Evolutionary conservation across 176 grass and related monocot genomes (phyloP), one percentile per base, ranked within the genome.

Genomic region (Hyparrhenia diplandra): DNA sequence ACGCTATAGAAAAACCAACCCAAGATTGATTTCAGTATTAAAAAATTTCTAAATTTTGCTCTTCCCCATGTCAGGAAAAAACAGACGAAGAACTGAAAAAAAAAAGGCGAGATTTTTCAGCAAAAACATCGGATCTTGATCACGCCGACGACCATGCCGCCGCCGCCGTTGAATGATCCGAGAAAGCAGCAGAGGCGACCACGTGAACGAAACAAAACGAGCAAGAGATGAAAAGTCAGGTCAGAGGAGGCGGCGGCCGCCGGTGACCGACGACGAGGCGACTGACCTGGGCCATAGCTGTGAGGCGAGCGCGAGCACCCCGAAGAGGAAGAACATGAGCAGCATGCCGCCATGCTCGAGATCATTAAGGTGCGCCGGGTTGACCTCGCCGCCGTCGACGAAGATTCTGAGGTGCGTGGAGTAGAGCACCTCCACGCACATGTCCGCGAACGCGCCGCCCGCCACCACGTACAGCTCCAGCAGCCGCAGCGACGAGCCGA

Each of bases 311-410:
- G 90, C 88, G 54, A 94, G 74, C 1, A 77, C 47, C 8, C 95
- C 95, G 51, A 89, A 89, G 84, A 98, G 85, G 83, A 94, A 94
- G 92, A 94, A 98, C 95, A 98, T 98, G 66, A 98, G 83, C 1
- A 98, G 95, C 95, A 98, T 98, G 7, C 90, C 92, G 4, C 89
- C 92, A 73, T 98, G 95, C 84, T 98, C 95, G 60, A 98, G 91
- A 76, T 98, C 92, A 71, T 94, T 98, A 78, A 98, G 89, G 69
- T 98, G 95, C 2, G 78, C 86, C 10, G 92, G 88, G 86, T 98
- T 98, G 78, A 94, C 52, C 9, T 76, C 81, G 3, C 73, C 78
- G 7, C 60, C 91, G 4, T 79, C 71, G 79, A 79, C 76, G 84
- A 98, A 89, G 68, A 92, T 59, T 28, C 16, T 78, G 30, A 92